A percentile compares a stretch with the other conserved stretches of the same genome.
Evolutionary conservation across 345 rosid species (phyloP).

Genomic region (Acer saccharum): DNA sequence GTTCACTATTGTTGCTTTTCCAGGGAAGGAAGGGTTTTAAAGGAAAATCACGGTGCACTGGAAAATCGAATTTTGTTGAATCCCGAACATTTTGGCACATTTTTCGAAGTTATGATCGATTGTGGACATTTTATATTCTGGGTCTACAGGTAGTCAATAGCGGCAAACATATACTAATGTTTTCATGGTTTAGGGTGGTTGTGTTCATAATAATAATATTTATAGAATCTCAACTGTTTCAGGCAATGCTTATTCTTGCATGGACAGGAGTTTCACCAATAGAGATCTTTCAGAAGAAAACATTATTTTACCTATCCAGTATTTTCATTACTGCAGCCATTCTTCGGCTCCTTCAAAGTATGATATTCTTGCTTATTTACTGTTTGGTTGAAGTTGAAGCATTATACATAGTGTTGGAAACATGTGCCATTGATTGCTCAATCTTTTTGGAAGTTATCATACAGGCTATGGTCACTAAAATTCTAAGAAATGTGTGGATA

Average conservation of each 20-base stretch:
- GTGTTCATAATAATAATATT: background rate
- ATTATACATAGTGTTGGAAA: background rate
- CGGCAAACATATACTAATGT: slow-evolving; percentile 6
- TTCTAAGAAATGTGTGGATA: slow-evolving; percentile 1
- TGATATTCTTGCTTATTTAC: slow-evolving; percentile 23
- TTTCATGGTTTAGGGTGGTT: slow-evolving; percentile 7
- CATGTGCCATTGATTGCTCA: slow-evolving; percentile 11
- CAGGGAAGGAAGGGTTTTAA: slow-evolving; percentile 65
- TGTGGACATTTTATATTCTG: slow-evolving; percentile 90
- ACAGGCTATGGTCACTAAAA: background rate
- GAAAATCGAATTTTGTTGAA: slow-evolving; percentile 93
- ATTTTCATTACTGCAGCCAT: slow-evolving; percentile 94
- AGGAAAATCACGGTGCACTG: slow-evolving; percentile 62
- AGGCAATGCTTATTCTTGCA: slow-evolving; percentile 88
- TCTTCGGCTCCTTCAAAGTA: slow-evolving; percentile 91
- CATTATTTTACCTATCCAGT: slow-evolving; percentile 75
- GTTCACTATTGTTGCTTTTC: slow-evolving; percentile 17
- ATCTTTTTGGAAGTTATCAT: background rate
- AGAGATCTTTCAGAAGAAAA: slow-evolving; percentile 61
- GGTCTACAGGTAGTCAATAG: slow-evolving; percentile 73
- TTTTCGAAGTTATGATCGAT: slow-evolving; percentile 88
- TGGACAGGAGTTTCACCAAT: slow-evolving; percentile 60
- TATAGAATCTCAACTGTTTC: slow-evolving; percentile 29
- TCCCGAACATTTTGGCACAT: slow-evolving; percentile 95
- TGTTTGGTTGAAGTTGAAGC: slow-evolving; percentile 2